A percentile compares a stretch with the other conserved stretches of the same genome.
Conservation (phyloP, 2,329 filamentous ascomycete genomes). For the Byssochlamys sp. region DNA sequence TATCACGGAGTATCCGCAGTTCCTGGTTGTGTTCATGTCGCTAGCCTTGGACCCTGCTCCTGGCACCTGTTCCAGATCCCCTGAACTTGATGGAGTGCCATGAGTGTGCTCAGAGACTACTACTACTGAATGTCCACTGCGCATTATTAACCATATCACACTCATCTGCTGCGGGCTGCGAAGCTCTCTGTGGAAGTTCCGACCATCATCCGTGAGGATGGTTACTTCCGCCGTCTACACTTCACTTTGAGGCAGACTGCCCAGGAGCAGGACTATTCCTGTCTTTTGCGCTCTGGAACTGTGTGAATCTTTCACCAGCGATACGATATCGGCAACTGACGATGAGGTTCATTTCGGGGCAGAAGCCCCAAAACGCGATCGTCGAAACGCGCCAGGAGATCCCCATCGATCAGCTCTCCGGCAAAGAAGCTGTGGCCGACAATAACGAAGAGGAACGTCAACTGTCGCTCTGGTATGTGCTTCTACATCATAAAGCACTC, state of each 20-base stretch:
- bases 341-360: neutral
- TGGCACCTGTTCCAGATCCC: neutral
- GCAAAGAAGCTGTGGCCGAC: conserved; percentile 7
- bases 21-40: neutral
- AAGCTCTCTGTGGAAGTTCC: neutral
- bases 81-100: neutral
- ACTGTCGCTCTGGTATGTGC: conserved; percentile 9
- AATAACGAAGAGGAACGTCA: conserved; percentile 10
- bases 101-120: neutral
- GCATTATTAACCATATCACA: neutral
- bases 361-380: neutral
- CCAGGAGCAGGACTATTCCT: neutral
- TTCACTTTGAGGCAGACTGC: neutral
- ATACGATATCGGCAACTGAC: neutral
- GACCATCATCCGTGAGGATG: neutral
- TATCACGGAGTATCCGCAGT: neutral
- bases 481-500: conserved; percentile 8
- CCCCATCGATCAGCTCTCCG: conserved; percentile 4
- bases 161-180: neutral
- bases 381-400: neutral
- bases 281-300: neutral
- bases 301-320: neutral
- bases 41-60: neutral
- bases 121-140: neutral
- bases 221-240: neutral